These are phyloP conservation scores for Capsicum baccatum DNA, from an alignment of 257 asterid species.

Conservation along the genomic window DNA sequence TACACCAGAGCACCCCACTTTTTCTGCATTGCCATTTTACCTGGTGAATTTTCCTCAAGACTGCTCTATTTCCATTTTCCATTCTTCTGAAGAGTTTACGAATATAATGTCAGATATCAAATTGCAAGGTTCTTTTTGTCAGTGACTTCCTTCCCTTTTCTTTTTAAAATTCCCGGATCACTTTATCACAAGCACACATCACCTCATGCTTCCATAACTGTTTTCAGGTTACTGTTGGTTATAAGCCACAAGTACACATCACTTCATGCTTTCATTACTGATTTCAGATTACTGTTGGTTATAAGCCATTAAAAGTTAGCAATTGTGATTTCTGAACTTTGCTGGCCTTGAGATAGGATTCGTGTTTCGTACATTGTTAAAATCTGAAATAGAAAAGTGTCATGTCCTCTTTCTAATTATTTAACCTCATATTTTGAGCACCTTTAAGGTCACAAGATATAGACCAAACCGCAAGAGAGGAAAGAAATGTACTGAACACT, in stretches of 20 bases:
- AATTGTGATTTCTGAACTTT: slow-evolving; percentile 8
- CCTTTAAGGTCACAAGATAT: background rate
- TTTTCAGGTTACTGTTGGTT: background rate
- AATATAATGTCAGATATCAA: background rate
- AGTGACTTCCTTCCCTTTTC: background rate
- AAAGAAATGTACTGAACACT: background rate
- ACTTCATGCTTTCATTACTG: slow-evolving; percentile 16
- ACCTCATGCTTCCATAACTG: slow-evolving; percentile 7
- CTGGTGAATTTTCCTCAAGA: background rate
- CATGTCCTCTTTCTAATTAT: background rate
- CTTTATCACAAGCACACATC: background rate
- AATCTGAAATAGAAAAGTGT: background rate
- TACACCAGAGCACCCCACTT: background rate
- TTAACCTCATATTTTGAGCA: background rate
- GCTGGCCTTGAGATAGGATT: background rate
- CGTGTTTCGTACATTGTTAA: background rate
- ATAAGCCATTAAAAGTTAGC: slow-evolving; percentile 14
- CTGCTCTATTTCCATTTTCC: background rate
- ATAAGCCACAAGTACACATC: background rate
- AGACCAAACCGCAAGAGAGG: background rate
- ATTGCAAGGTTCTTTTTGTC: background rate
- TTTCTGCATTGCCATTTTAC: background rate
- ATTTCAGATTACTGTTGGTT: background rate
- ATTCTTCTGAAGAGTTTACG: background rate
- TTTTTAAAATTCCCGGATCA: slow-evolving; percentile 8